phyloP scores from a whole-genome alignment of 1,139 yeast genomes.

The Hyphopichia wangnamkhiaoensis region DNA sequence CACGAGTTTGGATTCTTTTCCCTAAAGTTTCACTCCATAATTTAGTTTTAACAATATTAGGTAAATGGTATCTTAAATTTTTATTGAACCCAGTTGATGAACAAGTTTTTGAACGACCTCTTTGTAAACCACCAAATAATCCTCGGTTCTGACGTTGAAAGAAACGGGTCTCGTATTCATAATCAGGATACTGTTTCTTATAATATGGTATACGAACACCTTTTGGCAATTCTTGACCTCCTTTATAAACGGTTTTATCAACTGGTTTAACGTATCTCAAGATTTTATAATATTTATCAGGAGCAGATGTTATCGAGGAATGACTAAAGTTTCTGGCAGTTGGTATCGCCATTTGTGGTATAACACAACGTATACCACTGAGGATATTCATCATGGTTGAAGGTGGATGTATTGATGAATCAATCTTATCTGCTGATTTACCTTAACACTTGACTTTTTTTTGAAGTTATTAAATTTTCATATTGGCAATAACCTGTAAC shows the following conservation, averaged over 20 bases:
- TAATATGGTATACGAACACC: slow-evolving; percentile 47
- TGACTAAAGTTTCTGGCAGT: no score
- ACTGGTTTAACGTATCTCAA: slow-evolving; percentile 41
- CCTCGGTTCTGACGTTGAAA: slow-evolving; percentile 89
- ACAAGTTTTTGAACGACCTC: slow-evolving; percentile 74
- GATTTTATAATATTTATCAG: slow-evolving; percentile 39
- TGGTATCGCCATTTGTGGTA: neutral
- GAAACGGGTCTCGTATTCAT: slow-evolving; percentile 74
- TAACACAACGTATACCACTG: neutral
- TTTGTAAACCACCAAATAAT: slow-evolving; percentile 84
- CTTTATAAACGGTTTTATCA: slow-evolving; percentile 34
- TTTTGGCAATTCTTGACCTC: slow-evolving; percentile 35
- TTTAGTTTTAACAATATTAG: slow-evolving; percentile 73
- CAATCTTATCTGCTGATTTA: neutral
- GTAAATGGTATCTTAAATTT: slow-evolving; percentile 74
- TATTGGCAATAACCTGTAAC: no score
- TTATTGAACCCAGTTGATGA: slow-evolving; percentile 75
- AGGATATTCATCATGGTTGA: no score
- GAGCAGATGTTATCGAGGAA: neutral
- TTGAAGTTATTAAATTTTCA: no score
- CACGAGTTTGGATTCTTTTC: slow-evolving; percentile 53
- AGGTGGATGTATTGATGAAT: no score
- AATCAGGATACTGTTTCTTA: slow-evolving; percentile 63
- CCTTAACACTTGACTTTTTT: neutral
- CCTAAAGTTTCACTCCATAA: slow-evolving; percentile 84